Evolutionary conservation across 441 rosid genomes (phyloP), one percentile per base, ranked within the genome.

Genomic region (Jatropha multifida): DNA sequence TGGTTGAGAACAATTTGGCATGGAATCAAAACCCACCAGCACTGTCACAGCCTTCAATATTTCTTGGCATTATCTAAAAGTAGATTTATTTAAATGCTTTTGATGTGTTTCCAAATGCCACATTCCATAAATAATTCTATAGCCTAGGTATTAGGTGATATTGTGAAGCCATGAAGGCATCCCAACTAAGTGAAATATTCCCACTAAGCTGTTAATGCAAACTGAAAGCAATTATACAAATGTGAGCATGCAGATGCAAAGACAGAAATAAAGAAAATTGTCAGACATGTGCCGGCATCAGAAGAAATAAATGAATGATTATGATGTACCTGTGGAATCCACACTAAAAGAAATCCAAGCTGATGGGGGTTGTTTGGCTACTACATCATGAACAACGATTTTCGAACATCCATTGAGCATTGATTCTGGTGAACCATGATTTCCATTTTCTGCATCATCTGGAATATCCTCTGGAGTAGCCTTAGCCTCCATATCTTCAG

Each of bases 401-500:
- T 83, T 82, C 46, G 76, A 69, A 77, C 74, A 69, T 79, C 72
- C 84, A 51, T 17, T 62, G 68, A 66, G 69, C 62, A 71, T 68
- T 71, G 86, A 77, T 71, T 71, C 72, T 46, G 83, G 77, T 65
- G 85, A 86, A 69, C 72, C 77, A 77, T 75, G 64, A 65, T 72
- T 70, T 65, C 71, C 90, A 72, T 78, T 83, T 69, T 81, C 82
- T 49, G 60, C 54, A 76, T 70, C 71, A 10, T 80, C 86, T 4
- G 76, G 80, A 75, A 65, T 32, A 68, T 77, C 84, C 52, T 71
- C 74, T 41, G 67, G 72, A 44, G 73, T 70, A 60, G 80, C 78
- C 85, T 84, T 82, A 54, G 61, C 72, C 76, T 88, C 88, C 65
- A 83, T 71, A 76, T 86, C 92, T 15, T 95, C 97, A 44, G 86